phyloP scores from a whole-genome alignment of 192 early-diverging fungal species.

The Cladochytrium replicatum region DNA sequence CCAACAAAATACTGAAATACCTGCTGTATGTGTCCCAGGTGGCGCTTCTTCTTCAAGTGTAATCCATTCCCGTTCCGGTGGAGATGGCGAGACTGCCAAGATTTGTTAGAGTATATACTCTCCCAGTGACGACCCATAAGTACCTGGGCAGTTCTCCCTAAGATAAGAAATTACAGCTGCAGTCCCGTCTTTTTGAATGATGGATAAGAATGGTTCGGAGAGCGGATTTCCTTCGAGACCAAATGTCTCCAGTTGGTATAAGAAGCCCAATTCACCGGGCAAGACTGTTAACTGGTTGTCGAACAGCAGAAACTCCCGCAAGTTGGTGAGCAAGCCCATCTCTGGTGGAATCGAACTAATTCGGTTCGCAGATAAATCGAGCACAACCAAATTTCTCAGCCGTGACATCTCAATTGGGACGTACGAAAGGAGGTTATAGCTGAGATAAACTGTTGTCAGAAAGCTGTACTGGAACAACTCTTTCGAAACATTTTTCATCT shows the following conservation, averaged over 20 bases:
- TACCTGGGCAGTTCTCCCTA: slow-evolving; percentile 79
- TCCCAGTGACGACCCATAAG: neutral
- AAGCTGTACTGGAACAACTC: slow-evolving; percentile 75
- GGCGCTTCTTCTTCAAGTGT: slow-evolving; percentile 69
- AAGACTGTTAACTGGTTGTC: slow-evolving; percentile 82
- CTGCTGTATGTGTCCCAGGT: too few species aligned
- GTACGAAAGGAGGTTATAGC: slow-evolving; percentile 84
- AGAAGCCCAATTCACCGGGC: slow-evolving; percentile 78
- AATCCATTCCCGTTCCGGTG: slow-evolving; percentile 87
- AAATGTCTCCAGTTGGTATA: slow-evolving; percentile 81
- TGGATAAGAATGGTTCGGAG: slow-evolving; percentile 61
- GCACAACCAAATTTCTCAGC: slow-evolving; percentile 53
- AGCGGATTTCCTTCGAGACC: slow-evolving; percentile 95
- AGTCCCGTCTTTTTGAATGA: slow-evolving; percentile 84
- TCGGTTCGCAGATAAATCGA: slow-evolving; percentile 88
- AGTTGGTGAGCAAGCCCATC: slow-evolving; percentile 67
- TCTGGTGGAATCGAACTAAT: slow-evolving; percentile 75
- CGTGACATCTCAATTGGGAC: slow-evolving; percentile 61
- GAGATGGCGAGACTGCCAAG: slow-evolving; percentile 58
- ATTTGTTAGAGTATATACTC: neutral
- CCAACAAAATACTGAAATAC: slow-evolving; percentile 1
- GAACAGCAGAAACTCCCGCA: slow-evolving; percentile 78
- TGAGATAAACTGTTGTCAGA: slow-evolving; percentile 86
- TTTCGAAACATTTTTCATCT: slow-evolving; percentile 64
- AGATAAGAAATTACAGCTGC: slow-evolving; percentile 72